Evolutionary conservation across 129 eudicot species (phyloP).

Genomic region (Apium graveolens): DNA sequence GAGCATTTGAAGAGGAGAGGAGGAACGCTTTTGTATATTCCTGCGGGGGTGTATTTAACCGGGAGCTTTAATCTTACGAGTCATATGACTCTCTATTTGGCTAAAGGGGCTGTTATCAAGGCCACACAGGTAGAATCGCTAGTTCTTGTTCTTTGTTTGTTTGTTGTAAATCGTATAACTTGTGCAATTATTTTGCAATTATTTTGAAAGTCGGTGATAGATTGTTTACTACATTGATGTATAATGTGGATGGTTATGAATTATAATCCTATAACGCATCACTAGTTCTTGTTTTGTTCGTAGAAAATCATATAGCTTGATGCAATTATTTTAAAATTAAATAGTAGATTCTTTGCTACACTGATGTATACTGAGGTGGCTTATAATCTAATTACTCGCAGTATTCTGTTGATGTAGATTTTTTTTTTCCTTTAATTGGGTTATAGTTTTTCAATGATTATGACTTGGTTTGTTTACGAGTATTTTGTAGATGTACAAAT

Average conservation of each 20-base stretch:
- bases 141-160: neutral
- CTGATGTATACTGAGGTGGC: neutral
- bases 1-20: conserved; percentile 72
- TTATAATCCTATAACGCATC: too few relatives aligned
- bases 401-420: neutral
- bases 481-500: neutral
- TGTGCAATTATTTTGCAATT: conserved; percentile 5
- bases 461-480: neutral
- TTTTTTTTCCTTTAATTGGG: neutral
- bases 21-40: conserved; percentile 75
- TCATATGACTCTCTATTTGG: conserved; percentile 88
- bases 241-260: neutral
- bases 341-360: neutral
- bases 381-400: neutral
- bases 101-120: conserved; percentile 82
- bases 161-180: neutral
- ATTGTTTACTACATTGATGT: neutral
- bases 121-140: conserved; percentile 70
- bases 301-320: neutral
- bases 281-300: too few relatives aligned
- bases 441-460: neutral
- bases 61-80: conserved; percentile 76
- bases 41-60: conserved; percentile 83
- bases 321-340: neutral
- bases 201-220: neutral